Conservation (phyloP, 192 early-diverging fungal species). For the Haplosporangium gracile region DNA sequence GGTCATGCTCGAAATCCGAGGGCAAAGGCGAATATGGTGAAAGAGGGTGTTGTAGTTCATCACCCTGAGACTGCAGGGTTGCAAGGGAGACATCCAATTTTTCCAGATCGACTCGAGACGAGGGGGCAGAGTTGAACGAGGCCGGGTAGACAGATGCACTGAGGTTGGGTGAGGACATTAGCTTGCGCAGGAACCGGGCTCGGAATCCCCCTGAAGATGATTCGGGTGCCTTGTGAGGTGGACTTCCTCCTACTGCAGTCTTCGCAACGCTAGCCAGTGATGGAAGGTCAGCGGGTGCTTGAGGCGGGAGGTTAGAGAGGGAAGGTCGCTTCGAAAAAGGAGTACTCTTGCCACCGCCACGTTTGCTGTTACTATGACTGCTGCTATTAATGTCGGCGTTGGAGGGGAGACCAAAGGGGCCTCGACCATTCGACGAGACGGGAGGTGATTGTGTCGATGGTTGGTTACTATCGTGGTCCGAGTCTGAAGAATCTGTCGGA, state of each 20-base stretch:
- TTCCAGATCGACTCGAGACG: background rate
- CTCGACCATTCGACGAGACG: background rate
- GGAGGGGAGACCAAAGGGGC: constrained; percentile 9
- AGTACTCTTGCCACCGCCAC: background rate
- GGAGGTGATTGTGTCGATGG: background rate
- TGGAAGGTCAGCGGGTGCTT: background rate
- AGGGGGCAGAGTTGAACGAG: background rate
- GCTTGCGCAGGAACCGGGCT: constrained; percentile 32
- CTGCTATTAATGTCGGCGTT: constrained; percentile 6
- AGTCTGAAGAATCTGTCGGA: constrained; percentile 31
- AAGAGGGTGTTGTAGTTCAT: background rate
- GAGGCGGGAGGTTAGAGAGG: background rate
- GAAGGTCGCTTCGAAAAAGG: background rate
- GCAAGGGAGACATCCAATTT: background rate
- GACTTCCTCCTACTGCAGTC: background rate
- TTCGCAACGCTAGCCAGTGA: background rate
- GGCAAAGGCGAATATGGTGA: constrained; percentile 23
- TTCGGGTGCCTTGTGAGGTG: constrained; percentile 14
- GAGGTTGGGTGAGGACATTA: constrained; percentile 39
- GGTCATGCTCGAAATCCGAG: constrained; percentile 43
- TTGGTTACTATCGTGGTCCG: background rate
- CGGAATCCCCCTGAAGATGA: constrained; percentile 13
- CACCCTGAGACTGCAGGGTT: background rate
- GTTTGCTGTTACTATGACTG: background rate
- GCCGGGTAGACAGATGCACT: constrained; percentile 14